phyloP scores from a whole-genome alignment of 108 stramenopile species.

The Nitzschia sp. region DNA sequence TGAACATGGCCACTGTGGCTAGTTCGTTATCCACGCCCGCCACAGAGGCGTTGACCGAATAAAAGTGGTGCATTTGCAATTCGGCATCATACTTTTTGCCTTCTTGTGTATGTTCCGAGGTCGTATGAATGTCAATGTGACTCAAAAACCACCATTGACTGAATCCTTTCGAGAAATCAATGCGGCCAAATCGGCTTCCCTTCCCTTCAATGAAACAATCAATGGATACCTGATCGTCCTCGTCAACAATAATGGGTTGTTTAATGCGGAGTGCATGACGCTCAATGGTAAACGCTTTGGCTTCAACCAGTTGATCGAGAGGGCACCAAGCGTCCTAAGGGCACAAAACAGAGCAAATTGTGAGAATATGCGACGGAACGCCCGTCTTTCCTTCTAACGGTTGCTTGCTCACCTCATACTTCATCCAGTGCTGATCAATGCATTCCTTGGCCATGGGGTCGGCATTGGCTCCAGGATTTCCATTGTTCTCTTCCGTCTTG shows the following conservation, averaged over 20 bases:
- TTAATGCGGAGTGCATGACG: constrained; percentile 42
- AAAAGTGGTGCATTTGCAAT: constrained; percentile 44
- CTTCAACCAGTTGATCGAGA: constrained; percentile 37
- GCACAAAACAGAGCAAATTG: background rate
- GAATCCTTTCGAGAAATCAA: constrained; percentile 33
- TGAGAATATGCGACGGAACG: background rate
- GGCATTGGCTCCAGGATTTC: constrained; percentile 8
- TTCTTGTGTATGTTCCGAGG: constrained; percentile 54
- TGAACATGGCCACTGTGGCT: constrained; percentile 42
- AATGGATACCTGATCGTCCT: background rate
- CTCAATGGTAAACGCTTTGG: constrained; percentile 44
- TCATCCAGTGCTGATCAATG: constrained; percentile 58
- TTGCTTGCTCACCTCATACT: constrained; percentile 33
- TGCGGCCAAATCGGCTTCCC: constrained; percentile 27
- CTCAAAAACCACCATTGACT: constrained; percentile 39
- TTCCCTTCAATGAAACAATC: constrained; percentile 14
- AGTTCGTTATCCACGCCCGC: constrained; percentile 38
- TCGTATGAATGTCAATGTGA: constrained; percentile 45
- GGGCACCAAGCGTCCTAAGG: constrained; percentile 33
- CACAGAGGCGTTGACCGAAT: constrained; percentile 31
- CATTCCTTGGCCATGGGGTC: constrained; percentile 29
- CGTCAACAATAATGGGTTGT: constrained; percentile 27
- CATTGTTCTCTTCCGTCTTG: constrained; percentile 22
- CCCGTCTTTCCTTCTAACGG: background rate
- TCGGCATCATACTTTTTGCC: constrained; percentile 56